These are phyloP conservation scores for Suillus tomentosus DNA, from an alignment of 768 basidiomycete species.

Conservation along the genomic window DNA sequence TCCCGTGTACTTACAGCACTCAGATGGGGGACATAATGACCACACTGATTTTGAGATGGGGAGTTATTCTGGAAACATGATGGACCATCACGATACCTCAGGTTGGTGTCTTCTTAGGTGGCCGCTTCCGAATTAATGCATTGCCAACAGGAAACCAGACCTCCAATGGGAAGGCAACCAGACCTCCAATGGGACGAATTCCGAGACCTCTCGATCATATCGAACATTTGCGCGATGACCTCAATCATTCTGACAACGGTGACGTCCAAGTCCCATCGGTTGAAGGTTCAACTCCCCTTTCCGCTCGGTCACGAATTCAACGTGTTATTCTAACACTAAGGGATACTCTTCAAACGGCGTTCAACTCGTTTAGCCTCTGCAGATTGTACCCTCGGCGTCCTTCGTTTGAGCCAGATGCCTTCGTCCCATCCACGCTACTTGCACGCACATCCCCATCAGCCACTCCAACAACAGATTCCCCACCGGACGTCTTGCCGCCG, in stretches of 20 bases:
- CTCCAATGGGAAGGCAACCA: no score
- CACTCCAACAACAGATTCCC: no score
- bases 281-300: no score
- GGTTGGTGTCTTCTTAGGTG: no score
- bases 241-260: neutral
- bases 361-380: neutral
- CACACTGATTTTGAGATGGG: no score
- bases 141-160: no score
- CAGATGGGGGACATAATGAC: no score
- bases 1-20: no score
- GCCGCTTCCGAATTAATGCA: no score
- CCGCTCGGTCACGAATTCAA: neutral
- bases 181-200: neutral
- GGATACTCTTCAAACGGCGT: neutral
- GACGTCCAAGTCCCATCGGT: neutral
- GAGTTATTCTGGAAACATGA: no score
- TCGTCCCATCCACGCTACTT: neutral
- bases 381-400: neutral
- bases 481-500: neutral
- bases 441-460: neutral
- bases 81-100: no score
- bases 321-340: neutral
- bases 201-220: neutral
- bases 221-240: neutral
- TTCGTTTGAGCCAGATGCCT: neutral